Evolutionary conservation across 352 stramenopile genomes (phyloP), one percentile per base, ranked within the genome.

Genomic region (Phytophthora niederhauseri): DNA sequence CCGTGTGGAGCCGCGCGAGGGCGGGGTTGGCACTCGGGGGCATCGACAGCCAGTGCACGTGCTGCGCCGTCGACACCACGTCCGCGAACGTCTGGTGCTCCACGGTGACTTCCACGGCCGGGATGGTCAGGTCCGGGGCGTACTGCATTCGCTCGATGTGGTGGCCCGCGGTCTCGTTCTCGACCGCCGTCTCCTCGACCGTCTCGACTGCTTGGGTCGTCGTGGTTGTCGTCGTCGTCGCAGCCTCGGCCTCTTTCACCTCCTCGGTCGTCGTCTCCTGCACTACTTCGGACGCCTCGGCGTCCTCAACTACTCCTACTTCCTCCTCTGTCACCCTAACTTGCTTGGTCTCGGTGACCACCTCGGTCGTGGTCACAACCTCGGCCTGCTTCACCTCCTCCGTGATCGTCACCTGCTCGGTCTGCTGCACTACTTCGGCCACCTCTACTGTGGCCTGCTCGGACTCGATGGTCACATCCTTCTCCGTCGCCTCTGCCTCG

Each of bases 1-100:
- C 53, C n/a, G 72, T 68, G 55, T 82, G 75, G 11, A 82, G 61
- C 24, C 72, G 75, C 24, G 73, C 65, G n/a, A 82, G 66, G 19
- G 75, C 57, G 36, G 75, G 68, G 61, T 71, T 82, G 20, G 66
- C 58, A 57, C 60, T 69, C 24, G 57, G 56, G 1, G 72, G 75
- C 63, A 82, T 61, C 19, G 67, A 76, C 65, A 74, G 51, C 75
- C 75, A 82, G 46, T 80, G 67, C 54, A 68, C 53, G 58, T 76
- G 65, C 62, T 79, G 63, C 3, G 61, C 48, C 12, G 72, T 77
- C 3, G 64, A 66, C 6, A 59, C 60, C 3, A 63, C 50, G 20
- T 72, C 73, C 6, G 51, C 57, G 20, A 80, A 66, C 22, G 52
- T 74, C 57, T 70, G 66, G 15, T 65, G 64, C 66, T 75, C 49